Percentiles rank a stretch among this genome's conserved stretches.
phyloP scores from a whole-genome alignment of 148 eudicot genomes.

The Talinum fruticosum region DNA sequence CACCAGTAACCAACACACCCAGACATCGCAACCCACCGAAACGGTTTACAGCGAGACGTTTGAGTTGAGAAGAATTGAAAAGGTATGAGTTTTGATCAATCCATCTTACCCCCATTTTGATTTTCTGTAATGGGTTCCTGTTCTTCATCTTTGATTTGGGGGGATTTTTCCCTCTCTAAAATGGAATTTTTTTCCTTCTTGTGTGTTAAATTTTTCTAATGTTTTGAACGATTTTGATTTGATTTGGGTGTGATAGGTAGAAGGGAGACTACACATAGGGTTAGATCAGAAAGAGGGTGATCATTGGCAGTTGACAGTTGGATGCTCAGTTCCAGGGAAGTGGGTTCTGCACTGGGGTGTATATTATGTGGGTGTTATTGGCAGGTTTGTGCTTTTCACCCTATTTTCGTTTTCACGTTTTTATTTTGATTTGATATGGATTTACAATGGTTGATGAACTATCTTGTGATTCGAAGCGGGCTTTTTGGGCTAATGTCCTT shows the following conservation, averaged over 20 bases:
- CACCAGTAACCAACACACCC: constrained; percentile 17
- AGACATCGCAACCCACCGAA: constrained; percentile 26
- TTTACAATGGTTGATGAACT: background rate
- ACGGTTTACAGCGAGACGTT: constrained; percentile 43
- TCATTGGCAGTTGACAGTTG: constrained; percentile 74
- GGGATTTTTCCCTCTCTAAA: too few relatives aligned
- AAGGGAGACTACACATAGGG: constrained; percentile 72
- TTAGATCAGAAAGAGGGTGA: constrained; percentile 49
- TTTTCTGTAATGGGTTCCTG: background rate
- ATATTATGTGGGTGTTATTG: constrained; percentile 53
- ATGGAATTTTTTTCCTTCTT: too few relatives aligned
- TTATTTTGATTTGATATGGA: background rate
- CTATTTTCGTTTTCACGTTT: background rate
- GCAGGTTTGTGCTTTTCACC: constrained; percentile 50
- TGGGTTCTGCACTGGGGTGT: constrained; percentile 99
- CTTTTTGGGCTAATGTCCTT: background rate
- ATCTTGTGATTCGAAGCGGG: background rate
- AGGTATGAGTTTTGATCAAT: constrained; percentile 33
- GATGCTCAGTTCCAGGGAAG: constrained; percentile 83
- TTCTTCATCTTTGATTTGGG: background rate
- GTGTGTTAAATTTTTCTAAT: background rate
- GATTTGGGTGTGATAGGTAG: constrained; percentile 43
- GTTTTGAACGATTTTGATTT: background rate
- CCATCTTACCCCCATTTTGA: background rate
- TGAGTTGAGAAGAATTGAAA: constrained; percentile 36